Percentiles rank a stretch among this genome's conserved stretches.
Conservation (phyloP, 345 rosid species). For the Citrus cavaleriei region DNA sequence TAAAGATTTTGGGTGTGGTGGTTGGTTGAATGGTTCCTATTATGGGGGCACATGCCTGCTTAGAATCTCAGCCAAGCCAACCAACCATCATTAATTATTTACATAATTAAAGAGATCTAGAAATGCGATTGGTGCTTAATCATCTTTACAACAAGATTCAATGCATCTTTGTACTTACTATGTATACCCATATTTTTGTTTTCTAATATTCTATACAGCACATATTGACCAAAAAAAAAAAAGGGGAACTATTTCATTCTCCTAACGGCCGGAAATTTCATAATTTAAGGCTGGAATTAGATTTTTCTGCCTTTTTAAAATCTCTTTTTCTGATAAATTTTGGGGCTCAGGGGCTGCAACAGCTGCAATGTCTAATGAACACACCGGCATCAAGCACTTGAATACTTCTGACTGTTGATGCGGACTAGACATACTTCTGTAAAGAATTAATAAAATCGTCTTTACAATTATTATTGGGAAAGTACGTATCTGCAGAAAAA, state of each 20-base stretch:
- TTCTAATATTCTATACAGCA: no score
- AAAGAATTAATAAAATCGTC: neutral
- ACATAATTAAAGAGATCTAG: neutral
- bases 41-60: conserved; percentile 34
- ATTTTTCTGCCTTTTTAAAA: neutral
- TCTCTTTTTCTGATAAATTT: neutral
- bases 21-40: conserved; percentile 39
- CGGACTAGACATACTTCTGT: neutral
- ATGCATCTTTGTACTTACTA: neutral
- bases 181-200: no score
- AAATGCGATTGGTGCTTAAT: neutral
- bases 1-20: conserved; percentile 10
- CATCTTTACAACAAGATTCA: conserved; percentile 6
- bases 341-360: neutral
- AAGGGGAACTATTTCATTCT: neutral
- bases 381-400: neutral
- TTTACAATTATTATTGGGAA: neutral
- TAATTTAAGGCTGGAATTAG: neutral
- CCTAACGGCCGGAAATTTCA: neutral
- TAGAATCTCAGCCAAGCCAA: conserved; percentile 4
- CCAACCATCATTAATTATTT: neutral
- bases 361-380: neutral
- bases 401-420: neutral
- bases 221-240: neutral
- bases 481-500: neutral